Conservation (phyloP, 495 filamentous ascomycete genomes). For the Xylaria nigripes region DNA sequence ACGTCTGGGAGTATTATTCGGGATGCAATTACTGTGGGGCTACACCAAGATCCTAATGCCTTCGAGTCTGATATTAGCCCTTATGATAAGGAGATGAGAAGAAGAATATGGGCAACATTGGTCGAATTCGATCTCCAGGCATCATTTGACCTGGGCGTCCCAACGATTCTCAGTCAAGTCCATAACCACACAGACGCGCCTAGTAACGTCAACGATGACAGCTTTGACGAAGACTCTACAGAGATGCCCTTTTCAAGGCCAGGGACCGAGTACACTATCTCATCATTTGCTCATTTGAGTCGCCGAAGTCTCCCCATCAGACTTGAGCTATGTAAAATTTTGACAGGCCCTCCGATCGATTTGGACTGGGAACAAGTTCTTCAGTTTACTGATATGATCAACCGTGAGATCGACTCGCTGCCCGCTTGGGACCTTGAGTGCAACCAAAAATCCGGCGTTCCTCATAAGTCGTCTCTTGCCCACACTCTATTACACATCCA, state of each 20-base stretch:
- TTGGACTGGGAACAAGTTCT: constrained; percentile 27
- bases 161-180: constrained; percentile 24
- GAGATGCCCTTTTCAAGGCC: constrained; percentile 21
- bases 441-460: constrained; percentile 8
- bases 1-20: constrained; percentile 24
- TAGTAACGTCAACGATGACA: constrained; percentile 27
- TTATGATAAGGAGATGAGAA: constrained; percentile 29
- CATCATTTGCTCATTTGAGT: constrained; percentile 27
- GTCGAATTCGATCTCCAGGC: constrained; percentile 29
- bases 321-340: constrained; percentile 24
- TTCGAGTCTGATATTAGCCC: constrained; percentile 17
- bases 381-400: constrained; percentile 29
- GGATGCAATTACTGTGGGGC: constrained; percentile 22
- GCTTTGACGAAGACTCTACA: constrained; percentile 22
- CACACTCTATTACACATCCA: constrained; percentile 28
- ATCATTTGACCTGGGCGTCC: constrained; percentile 30
- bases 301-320: constrained; percentile 24
- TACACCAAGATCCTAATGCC: constrained; percentile 26
- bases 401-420: constrained; percentile 24
- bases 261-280: constrained; percentile 21
- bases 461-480: constrained; percentile 23
- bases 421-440: constrained; percentile 26
- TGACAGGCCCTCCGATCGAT: constrained; percentile 19
- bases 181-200: constrained; percentile 22
- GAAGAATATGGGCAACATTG: constrained; percentile 27